These are phyloP conservation scores for Quercus tomentella DNA, from an alignment of 331 rosid genomes.

Conservation along the genomic window DNA sequence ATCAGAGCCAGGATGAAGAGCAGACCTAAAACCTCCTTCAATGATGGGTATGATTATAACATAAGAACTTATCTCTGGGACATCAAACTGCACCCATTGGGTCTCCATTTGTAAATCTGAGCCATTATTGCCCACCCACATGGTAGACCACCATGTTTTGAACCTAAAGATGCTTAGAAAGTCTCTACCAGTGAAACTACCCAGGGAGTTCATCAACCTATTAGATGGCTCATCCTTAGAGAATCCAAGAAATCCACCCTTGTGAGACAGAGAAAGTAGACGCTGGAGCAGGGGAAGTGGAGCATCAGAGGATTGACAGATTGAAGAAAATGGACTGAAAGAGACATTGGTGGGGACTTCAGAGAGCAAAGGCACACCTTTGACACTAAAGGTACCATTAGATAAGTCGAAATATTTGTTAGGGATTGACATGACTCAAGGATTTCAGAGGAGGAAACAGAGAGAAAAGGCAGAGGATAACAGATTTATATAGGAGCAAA, in stretches of 20 bases:
- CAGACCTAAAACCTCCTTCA: conserved; percentile 65
- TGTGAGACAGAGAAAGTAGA: conserved; percentile 44
- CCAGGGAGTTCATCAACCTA: conserved; percentile 57
- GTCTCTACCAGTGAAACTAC: conserved; percentile 47
- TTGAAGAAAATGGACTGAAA: conserved; percentile 44
- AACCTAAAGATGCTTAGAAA: conserved; percentile 73
- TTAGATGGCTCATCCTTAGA: conserved; percentile 41
- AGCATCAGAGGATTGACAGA: conserved; percentile 39
- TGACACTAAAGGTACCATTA: conserved; percentile 36
- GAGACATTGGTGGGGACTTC: conserved; percentile 66
- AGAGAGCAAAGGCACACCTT: conserved; percentile 49
- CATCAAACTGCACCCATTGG: conserved; percentile 64
- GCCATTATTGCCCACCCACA: conserved; percentile 77
- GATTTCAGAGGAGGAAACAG: background rate
- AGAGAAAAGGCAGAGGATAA: background rate
- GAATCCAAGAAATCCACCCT: conserved; percentile 80
- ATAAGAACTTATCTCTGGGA: conserved; percentile 66
- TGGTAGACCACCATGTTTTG: conserved; percentile 95
- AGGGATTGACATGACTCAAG: conserved; percentile 43
- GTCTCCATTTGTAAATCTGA: conserved; percentile 84
- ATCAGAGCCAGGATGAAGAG: conserved; percentile 61
- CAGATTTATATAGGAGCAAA: background rate
- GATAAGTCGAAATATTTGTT: conserved; percentile 38
- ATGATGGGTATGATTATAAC: conserved; percentile 58
- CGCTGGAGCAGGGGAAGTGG: conserved; percentile 50